Evolutionary conservation across 179 eudicot species (phyloP).

Genomic region (Spinacia oleracea): DNA sequence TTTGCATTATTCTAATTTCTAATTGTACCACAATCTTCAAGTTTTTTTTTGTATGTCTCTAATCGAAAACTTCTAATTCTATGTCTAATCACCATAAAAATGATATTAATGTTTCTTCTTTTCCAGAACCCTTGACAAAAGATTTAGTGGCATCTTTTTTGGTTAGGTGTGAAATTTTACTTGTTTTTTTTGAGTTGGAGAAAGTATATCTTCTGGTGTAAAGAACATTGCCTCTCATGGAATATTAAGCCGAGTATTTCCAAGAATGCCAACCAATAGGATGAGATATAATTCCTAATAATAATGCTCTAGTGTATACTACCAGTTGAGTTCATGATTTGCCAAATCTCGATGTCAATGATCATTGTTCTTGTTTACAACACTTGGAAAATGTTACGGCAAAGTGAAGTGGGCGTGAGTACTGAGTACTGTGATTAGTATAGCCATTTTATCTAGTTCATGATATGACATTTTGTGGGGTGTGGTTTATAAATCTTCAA

Average conservation of each 20-base stretch:
- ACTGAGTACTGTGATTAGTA: slow-evolving; percentile 14
- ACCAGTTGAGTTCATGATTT: neutral
- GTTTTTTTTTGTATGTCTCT: neutral
- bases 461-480: slow-evolving; percentile 16
- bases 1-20: slow-evolving; percentile 14
- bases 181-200: neutral
- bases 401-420: slow-evolving; percentile 5
- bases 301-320: neutral
- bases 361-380: slow-evolving; percentile 4
- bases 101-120: neutral
- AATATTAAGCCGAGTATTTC: neutral
- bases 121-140: neutral
- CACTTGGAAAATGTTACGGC: neutral
- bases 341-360: neutral
- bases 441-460: slow-evolving; percentile 1
- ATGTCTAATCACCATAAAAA: neutral
- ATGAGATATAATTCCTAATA: neutral
- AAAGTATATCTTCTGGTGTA: neutral
- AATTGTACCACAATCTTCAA: neutral
- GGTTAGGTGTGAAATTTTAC: neutral
- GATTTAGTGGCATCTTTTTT: neutral
- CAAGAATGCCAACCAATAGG: slow-evolving; percentile 3
- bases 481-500: slow-evolving; percentile 16
- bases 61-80: neutral
- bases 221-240: slow-evolving; percentile 4